Conservation (phyloP, 169 alveolate genomes). For the Babesia caballi region DNA sequence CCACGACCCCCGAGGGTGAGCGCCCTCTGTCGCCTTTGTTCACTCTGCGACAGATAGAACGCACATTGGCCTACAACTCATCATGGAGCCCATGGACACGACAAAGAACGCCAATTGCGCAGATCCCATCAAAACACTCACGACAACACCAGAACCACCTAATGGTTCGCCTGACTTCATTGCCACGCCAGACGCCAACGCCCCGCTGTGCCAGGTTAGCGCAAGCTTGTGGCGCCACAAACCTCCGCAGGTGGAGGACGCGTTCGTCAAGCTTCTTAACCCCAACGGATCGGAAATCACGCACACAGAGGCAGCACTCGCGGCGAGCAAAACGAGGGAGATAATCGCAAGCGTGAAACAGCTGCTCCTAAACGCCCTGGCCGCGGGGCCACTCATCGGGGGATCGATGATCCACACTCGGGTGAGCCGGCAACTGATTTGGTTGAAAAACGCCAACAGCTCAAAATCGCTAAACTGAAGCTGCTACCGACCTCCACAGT, state of each 20-base stretch:
- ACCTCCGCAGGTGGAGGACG: background rate
- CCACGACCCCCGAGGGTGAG: conserved; percentile 18
- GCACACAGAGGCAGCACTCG: background rate
- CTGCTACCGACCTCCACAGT: conserved; percentile 13
- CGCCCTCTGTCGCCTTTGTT: background rate
- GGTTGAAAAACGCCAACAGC: background rate
- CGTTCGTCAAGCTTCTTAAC: background rate
- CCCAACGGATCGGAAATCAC: conserved; percentile 1
- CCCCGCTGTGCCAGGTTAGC: background rate
- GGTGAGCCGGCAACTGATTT: background rate
- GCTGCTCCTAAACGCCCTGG: conserved; percentile 15
- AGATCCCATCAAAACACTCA: too few species aligned
- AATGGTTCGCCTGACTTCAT: background rate
- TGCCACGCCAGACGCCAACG: background rate
- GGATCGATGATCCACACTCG: conserved; percentile 21
- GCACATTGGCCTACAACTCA: conserved; percentile 21
- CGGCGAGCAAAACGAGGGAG: conserved; percentile 4
- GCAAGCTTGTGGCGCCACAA: background rate
- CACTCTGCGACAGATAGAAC: conserved; percentile 12
- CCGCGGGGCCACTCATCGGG: conserved; percentile 35
- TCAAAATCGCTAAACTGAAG: conserved; percentile 16
- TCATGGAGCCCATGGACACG: conserved; percentile 22
- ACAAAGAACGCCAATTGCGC: background rate
- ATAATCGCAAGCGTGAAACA: conserved; percentile 8
- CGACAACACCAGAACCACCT: background rate